These are phyloP conservation scores for Gastrolobium villosum DNA, from an alignment of 306 rosid genomes.

Conservation along the genomic window DNA sequence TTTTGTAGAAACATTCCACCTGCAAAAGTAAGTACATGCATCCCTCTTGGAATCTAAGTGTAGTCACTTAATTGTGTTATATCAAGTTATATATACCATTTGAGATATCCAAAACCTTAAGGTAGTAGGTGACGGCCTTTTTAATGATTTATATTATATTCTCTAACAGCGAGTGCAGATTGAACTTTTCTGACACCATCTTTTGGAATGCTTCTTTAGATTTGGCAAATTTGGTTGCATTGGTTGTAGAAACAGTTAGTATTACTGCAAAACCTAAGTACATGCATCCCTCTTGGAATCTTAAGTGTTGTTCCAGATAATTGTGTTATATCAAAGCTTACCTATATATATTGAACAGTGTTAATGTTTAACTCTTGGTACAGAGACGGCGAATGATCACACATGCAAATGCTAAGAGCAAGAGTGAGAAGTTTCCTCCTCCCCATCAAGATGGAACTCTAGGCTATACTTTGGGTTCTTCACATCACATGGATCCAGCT, in stretches of 20 bases:
- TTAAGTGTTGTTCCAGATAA: constrained; percentile 20
- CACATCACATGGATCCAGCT: constrained; percentile 87
- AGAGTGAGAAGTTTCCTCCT: constrained; percentile 99
- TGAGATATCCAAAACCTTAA: too few relatives aligned
- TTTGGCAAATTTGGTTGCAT: constrained; percentile 16
- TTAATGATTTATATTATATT: too few relatives aligned
- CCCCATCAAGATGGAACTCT: constrained; percentile 99
- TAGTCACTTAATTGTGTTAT: too few relatives aligned
- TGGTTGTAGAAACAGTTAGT: background rate
- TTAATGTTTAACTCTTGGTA: constrained; percentile 29
- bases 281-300: background rate
- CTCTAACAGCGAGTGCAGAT: too few relatives aligned
- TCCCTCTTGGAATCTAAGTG: too few relatives aligned
- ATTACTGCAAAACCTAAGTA: background rate
- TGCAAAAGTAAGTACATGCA: too few relatives aligned
- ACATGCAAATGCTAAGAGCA: constrained; percentile 97
- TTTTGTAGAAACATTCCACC: too few relatives aligned
- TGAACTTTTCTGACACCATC: background rate
- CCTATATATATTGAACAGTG: constrained; percentile 10
- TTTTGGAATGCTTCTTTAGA: constrained; percentile 4
- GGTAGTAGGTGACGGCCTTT: too few relatives aligned
- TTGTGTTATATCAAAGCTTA: constrained; percentile 9
- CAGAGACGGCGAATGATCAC: constrained; percentile 95
- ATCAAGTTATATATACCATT: too few relatives aligned
- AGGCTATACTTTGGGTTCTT: constrained; percentile 89